phyloP scores from a whole-genome alignment of 225 moss, liverwort and hornwort species.

The Pseudisothecium myosuroides region DNA sequence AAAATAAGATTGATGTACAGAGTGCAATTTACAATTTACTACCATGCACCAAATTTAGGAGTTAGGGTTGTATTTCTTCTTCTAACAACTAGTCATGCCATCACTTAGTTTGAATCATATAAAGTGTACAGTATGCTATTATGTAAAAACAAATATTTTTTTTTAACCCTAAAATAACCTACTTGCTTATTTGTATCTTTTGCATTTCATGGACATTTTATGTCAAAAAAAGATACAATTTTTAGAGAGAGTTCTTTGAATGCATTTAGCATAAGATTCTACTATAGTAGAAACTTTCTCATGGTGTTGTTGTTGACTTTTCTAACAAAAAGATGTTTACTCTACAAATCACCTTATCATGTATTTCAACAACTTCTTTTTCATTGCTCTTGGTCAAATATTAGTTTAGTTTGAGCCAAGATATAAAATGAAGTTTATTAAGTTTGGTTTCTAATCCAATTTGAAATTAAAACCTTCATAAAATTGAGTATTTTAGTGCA shows the following conservation, averaged over 20 bases:
- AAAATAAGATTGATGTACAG: fast-evolving
- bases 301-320: background rate
- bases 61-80: too few species aligned
- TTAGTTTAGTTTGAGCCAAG: background rate
- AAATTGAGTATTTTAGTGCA: background rate
- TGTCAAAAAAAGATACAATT: background rate
- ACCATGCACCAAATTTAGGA: background rate
- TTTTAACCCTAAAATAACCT: background rate
- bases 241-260: background rate
- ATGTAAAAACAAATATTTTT: background rate
- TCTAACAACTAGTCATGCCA: fast-evolving
- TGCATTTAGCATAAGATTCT: background rate
- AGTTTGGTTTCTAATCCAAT: fast-evolving
- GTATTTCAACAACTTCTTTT: background rate
- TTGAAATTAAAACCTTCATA: fast-evolving
- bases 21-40: background rate
- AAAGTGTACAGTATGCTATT: background rate
- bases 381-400: background rate
- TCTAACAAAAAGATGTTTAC: background rate
- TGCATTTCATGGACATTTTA: background rate
- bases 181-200: background rate
- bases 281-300: background rate
- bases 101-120: background rate
- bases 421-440: background rate
- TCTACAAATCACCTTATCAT: background rate